Conservation (phyloP, 169 alveolate species). For the Plasmodium reichenowi region DNA sequence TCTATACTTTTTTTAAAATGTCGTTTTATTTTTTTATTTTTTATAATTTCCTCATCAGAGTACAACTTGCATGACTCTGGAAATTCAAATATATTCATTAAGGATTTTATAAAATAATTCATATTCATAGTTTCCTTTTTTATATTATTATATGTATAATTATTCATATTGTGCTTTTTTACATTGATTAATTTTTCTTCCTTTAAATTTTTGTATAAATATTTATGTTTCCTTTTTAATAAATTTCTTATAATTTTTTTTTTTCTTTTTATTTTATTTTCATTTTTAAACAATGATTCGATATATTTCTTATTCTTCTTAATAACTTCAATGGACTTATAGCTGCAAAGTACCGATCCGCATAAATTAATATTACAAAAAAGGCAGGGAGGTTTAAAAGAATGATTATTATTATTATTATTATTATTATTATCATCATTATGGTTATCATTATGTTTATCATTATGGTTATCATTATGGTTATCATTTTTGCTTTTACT, state of each 20-base stretch:
- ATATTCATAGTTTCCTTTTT: no score
- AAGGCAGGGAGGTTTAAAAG: constrained; percentile 5
- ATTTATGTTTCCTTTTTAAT: no score
- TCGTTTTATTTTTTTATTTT: no score
- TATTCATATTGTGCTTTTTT: no score
- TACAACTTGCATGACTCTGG: no score
- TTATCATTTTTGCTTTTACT: neutral
- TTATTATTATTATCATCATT: neutral
- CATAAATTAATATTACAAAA: constrained; percentile 32
- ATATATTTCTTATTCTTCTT: constrained; percentile 23
- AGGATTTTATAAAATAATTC: no score
- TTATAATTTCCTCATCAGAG: no score
- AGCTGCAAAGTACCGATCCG: constrained; percentile 4
- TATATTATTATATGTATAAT: no score
- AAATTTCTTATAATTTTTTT: constrained; percentile 25
- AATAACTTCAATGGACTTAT: constrained; percentile 26
- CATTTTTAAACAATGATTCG: constrained; percentile 39
- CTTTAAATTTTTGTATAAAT: no score
- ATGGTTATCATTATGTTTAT: neutral
- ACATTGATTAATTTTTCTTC: no score
- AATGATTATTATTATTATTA: neutral
- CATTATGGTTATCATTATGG: neutral
- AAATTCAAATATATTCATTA: no score
- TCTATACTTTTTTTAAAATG: neutral
- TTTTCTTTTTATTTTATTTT: constrained; percentile 21